phyloP scores from a whole-genome alignment of 2,329 filamentous ascomycete genomes.

The Aureobasidium vineae region DNA sequence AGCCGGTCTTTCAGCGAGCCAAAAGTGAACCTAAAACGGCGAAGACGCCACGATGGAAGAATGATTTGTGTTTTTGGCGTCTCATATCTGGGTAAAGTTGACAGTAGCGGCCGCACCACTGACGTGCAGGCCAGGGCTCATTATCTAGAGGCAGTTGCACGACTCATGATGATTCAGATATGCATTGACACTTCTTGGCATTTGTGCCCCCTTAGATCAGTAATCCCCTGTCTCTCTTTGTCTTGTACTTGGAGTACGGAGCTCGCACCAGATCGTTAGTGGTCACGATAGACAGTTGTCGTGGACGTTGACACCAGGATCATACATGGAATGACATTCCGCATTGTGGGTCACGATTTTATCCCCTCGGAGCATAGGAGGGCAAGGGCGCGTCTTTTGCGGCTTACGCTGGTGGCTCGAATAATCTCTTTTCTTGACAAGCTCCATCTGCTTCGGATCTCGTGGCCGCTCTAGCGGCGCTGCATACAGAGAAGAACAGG shows the following conservation, averaged over 20 bases:
- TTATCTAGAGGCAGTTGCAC: constrained; percentile 17
- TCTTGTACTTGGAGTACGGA: background rate
- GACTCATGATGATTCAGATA: constrained; percentile 21
- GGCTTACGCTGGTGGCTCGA: background rate
- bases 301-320: constrained; percentile 1
- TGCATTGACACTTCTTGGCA: constrained; percentile 22
- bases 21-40: constrained; percentile 25
- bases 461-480: constrained; percentile 21
- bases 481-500: constrained; percentile 2
- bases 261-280: background rate
- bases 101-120: constrained; percentile 26
- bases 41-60: constrained; percentile 20
- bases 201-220: constrained; percentile 12
- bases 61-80: constrained; percentile 27
- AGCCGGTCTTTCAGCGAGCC: constrained; percentile 11
- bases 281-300: background rate
- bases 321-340: background rate
- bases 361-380: constrained; percentile 1
- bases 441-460: constrained; percentile 21
- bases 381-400: background rate
- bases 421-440: constrained; percentile 7
- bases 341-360: background rate
- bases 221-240: constrained; percentile 3
- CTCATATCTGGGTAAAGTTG: constrained; percentile 13
- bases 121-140: constrained; percentile 22